These are phyloP conservation scores for Zygosaccharomyces pseudorouxii DNA, from an alignment of 805 yeast species.

Conservation along the genomic window DNA sequence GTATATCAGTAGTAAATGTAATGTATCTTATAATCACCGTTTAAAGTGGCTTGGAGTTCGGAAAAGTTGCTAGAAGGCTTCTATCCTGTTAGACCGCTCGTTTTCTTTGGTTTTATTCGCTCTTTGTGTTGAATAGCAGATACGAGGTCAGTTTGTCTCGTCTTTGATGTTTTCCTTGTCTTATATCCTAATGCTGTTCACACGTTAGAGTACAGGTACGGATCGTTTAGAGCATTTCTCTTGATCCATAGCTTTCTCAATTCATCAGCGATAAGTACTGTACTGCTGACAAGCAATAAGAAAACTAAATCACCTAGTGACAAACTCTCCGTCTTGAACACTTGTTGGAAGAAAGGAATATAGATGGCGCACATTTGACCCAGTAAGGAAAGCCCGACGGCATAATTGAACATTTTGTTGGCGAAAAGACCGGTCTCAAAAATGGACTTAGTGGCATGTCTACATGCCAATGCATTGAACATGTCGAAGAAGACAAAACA, in stretches of 20 bases:
- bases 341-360: slow-evolving; percentile 83
- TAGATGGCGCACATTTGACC: slow-evolving; percentile 95
- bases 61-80: not conserved
- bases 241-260: slow-evolving; percentile 49
- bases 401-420: slow-evolving; percentile 88
- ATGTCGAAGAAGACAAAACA: slow-evolving; percentile 94
- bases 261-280: slow-evolving; percentile 86
- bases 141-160: not conserved
- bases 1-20: slow-evolving; percentile 3
- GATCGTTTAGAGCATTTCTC: slow-evolving; percentile 16
- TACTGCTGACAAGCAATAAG: slow-evolving; percentile 60
- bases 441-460: slow-evolving; percentile 79
- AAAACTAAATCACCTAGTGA: slow-evolving; percentile 62
- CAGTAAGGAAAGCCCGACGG: slow-evolving; percentile 79
- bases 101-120: not conserved
- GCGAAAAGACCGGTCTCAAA: slow-evolving; percentile 72
- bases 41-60: not conserved
- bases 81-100: not conserved
- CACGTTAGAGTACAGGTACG: slow-evolving; percentile 22
- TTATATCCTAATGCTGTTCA: slow-evolving; percentile 1
- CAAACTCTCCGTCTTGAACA: slow-evolving; percentile 94
- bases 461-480: slow-evolving; percentile 94
- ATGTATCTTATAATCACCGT: not conserved
- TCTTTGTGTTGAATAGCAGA: no score
- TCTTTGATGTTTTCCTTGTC: not conserved